Base-by-base conservation (phyloP, 345 rosid genomes). In the Eucalyptus caleyi region DNA sequence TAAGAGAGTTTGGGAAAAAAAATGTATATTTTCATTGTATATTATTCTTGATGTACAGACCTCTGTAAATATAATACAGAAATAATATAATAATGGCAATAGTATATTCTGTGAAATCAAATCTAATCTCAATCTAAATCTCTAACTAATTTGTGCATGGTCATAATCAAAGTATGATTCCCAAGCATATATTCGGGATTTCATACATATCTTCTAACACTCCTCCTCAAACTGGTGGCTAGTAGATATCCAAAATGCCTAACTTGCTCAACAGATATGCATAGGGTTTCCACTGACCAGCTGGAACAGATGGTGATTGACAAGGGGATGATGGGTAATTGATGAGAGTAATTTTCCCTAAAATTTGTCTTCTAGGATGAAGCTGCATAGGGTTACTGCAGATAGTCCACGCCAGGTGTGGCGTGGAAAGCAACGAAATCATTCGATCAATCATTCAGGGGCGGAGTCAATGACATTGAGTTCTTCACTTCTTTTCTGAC, bases 171-270 rank as follows among this genome's bases (percentile, higher is more conserved):
- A 50, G 3, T 50, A 13, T 50, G 1, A 50, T 50, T 50, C 51
- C 16, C 16, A 5, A 50, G 51, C 51, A 50, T 50, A 50, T 2
- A 0, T 50, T 5, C 3, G 0, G 3, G 51, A 50, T 50, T 1
- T 13, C 50, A 50, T 50, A 5, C 51, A 50, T 50, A 50, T 50
- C 16, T 50, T 50, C 51, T 1, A 50, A 50, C 16, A 50, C 16
- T 13, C 6, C 1, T 6, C 6, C 50, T 13, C 50, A 49, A 49
- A 1, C 16, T 49, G 50, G 16, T 49, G 50, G 6, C 50, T 13
- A 2, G 6, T 13, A 49, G 50, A 13, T 13, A 2, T 49, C 1
- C 16, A 49, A 49, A 49, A 49, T 5, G 16, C 50, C 16, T 49
- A 49, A 14, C 16, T 14, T 65, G 37, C 37, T 65, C 21, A 49